Percentiles rank a stretch among this genome's conserved stretches.
These are phyloP conservation scores for Pseudozyma tsukubaensis DNA, from an alignment of 1,284 basidiomycete genomes.

Conservation along the genomic window DNA sequence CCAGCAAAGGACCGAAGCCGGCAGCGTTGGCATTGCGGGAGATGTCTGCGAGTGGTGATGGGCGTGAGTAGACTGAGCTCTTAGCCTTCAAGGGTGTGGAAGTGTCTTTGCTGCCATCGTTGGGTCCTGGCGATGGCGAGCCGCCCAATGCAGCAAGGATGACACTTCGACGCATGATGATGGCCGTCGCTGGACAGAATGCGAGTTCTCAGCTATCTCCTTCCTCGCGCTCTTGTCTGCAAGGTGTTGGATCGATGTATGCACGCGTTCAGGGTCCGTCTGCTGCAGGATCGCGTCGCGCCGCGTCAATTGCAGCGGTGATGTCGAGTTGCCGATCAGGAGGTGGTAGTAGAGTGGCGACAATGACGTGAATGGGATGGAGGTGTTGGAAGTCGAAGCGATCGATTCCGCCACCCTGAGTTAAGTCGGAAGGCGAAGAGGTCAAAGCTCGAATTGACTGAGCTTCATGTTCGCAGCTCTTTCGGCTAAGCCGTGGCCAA, in stretches of 20 bases:
- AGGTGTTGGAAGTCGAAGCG: neutral
- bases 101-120: constrained; percentile 17
- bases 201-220: no score
- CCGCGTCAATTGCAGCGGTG: neutral
- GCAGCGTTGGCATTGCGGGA: constrained; percentile 56
- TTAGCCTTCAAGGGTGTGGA: constrained; percentile 20
- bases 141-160: constrained; percentile 42
- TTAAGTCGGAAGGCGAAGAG: neutral
- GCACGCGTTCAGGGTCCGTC: neutral
- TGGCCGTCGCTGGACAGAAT: no score
- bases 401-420: neutral
- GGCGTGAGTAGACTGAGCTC: constrained; percentile 19
- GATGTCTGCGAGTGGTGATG: constrained; percentile 32
- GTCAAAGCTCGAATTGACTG: constrained; percentile 10
- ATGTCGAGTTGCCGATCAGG: neutral
- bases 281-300: neutral
- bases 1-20: constrained; percentile 57
- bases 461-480: neutral
- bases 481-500: constrained; percentile 10
- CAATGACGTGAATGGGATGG: neutral
- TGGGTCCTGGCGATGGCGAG: constrained; percentile 21
- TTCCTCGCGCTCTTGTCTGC: no score
- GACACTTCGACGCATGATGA: constrained; percentile 40
- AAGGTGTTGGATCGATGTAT: neutral
- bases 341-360: neutral